Evolutionary conservation across 176 grass and related monocot species (phyloP).

Genomic region (Rhynchospora tenuis): DNA sequence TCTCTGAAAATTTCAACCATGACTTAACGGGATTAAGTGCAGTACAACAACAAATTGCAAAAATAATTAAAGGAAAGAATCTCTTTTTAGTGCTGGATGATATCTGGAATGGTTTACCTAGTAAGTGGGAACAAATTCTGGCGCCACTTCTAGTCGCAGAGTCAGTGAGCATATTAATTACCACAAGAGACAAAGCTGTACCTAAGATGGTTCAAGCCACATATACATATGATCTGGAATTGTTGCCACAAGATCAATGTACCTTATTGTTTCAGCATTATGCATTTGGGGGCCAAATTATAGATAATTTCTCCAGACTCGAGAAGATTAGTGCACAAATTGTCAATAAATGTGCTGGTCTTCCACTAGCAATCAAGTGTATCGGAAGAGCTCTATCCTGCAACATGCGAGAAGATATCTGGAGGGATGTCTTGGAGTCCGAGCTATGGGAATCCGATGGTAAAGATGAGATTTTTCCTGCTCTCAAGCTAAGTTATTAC

Average conservation of each 20-base stretch:
- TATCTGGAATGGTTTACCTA: conserved; percentile 29
- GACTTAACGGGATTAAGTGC: conserved; percentile 8
- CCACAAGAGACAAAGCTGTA: conserved; percentile 33
- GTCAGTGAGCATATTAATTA: conserved; percentile 26
- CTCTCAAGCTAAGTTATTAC: conserved; percentile 38
- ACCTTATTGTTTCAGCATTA: conserved; percentile 28
- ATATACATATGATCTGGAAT: not conserved
- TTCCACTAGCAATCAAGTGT: conserved; percentile 39
- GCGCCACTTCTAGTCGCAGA: not conserved
- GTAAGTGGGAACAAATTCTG: conserved; percentile 25
- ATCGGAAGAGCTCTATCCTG: conserved; percentile 19
- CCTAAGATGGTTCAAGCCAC: conserved; percentile 16
- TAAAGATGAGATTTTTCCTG: conserved; percentile 19
- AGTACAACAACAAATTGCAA: not conserved
- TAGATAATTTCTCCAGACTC: not conserved
- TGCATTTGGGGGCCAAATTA: conserved; percentile 22
- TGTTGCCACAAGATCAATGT: conserved; percentile 14
- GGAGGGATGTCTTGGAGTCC: conserved; percentile 33
- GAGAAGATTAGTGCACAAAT: conserved; percentile 18
- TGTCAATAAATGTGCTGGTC: conserved; percentile 29
- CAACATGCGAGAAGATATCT: conserved; percentile 14
- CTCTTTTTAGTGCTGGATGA: conserved; percentile 47
- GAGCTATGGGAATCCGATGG: conserved; percentile 38
- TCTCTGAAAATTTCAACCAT: not conserved
- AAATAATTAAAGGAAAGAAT: not conserved